A percentile compares a stretch with the other conserved stretches of the same genome.
Conservation (phyloP, 2,329 filamentous ascomycete species). For the Colletotrichum sp. region DNA sequence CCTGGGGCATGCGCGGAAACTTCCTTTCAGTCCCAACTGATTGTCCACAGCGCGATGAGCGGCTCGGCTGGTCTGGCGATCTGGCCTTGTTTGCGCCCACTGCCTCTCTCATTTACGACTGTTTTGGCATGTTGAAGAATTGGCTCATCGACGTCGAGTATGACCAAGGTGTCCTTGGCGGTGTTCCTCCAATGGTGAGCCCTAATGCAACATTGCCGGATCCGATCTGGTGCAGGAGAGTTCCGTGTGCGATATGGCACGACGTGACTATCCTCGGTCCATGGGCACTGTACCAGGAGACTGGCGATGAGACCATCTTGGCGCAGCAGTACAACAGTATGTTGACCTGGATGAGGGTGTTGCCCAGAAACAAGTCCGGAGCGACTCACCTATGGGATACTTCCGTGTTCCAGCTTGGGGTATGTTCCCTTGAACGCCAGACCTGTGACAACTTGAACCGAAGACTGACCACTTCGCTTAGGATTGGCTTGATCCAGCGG, state of each 20-base stretch:
- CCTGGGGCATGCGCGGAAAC: slow-evolving; percentile 16
- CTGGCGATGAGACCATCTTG: background rate
- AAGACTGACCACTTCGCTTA: slow-evolving; percentile 37
- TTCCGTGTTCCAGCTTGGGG: background rate
- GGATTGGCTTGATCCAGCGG: slow-evolving; percentile 37
- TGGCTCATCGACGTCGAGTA: slow-evolving; percentile 12
- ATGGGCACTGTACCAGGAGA: slow-evolving; percentile 12
- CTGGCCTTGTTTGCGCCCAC: slow-evolving; percentile 11
- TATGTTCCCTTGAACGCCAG: background rate
- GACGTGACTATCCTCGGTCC: slow-evolving; percentile 13
- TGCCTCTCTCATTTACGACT: slow-evolving; percentile 3
- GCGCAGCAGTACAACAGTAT: slow-evolving; percentile 1
- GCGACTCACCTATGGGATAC: slow-evolving; percentile 2
- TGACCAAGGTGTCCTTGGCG: slow-evolving; percentile 35
- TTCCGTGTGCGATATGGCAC: slow-evolving; percentile 20
- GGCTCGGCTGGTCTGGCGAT: slow-evolving; percentile 12
- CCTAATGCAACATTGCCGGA: slow-evolving; percentile 28
- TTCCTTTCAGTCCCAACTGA: slow-evolving; percentile 18
- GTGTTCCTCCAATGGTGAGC: slow-evolving; percentile 35
- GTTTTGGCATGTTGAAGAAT: slow-evolving; percentile 1
- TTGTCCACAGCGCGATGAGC: slow-evolving; percentile 15
- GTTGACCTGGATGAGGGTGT: background rate
- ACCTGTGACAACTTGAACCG: background rate
- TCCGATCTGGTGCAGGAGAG: slow-evolving; percentile 13
- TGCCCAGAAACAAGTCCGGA: slow-evolving; percentile 6